Evolutionary conservation across 2,329 filamentous ascomycete genomes (phyloP).

Genomic region (Xylariaceae sp.): DNA sequence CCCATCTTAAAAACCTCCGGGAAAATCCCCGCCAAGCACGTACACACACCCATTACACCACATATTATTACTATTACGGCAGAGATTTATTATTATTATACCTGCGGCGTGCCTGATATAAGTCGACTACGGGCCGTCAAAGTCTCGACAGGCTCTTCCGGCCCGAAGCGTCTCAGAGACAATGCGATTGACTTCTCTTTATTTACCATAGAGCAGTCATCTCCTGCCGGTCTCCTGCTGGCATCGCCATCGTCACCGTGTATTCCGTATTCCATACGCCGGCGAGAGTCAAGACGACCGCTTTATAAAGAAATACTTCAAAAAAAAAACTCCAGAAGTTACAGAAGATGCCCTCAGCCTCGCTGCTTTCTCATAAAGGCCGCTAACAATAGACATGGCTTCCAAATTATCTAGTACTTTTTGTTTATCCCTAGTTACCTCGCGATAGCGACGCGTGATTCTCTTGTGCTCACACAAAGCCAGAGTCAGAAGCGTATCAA

Average conservation of each 20-base stretch:
- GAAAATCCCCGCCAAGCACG: background rate
- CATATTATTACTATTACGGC: too few species aligned
- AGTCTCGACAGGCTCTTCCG: background rate
- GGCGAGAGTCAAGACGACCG: too few species aligned
- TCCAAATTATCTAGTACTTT: background rate
- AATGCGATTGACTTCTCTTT: background rate
- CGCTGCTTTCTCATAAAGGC: background rate
- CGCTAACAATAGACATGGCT: background rate
- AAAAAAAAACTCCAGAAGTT: background rate
- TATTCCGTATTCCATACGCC: background rate
- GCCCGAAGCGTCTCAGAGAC: background rate
- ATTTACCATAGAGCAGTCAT: background rate
- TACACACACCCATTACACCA: too few species aligned
- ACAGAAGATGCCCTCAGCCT: background rate
- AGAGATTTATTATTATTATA: too few species aligned
- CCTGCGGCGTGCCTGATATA: background rate
- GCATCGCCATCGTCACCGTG: background rate
- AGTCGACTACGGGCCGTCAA: background rate
- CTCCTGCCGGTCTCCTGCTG: background rate
- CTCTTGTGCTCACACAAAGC: background rate
- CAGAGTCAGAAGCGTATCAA: conserved; percentile 5
- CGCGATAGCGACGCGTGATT: background rate
- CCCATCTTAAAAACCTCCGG: background rate
- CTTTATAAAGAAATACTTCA: too few species aligned
- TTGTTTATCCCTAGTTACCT: background rate